phyloP scores from a whole-genome alignment of 495 filamentous ascomycete species.

The Podospora australis region DNA sequence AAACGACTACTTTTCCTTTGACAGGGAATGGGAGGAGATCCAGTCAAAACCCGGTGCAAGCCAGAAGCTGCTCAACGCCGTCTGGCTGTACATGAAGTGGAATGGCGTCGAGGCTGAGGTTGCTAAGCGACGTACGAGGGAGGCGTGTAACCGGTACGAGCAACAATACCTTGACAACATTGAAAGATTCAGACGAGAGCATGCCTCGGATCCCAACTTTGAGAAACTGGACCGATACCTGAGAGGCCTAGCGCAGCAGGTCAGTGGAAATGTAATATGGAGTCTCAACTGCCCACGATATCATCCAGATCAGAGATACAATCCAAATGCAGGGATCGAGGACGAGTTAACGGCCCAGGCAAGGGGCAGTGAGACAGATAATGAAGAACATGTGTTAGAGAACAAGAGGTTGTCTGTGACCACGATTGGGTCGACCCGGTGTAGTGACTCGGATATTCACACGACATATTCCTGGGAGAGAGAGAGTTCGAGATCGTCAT shows the following conservation, averaged over 20 bases:
- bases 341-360: neutral
- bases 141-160: neutral
- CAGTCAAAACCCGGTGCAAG: neutral
- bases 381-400: neutral
- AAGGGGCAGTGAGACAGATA: neutral
- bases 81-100: constrained; percentile 1
- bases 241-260: neutral
- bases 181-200: neutral
- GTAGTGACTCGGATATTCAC: neutral
- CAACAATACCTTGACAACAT: neutral
- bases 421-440: neutral
- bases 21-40: neutral
- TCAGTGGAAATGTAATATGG: constrained; percentile 2
- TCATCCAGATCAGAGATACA: neutral
- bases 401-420: neutral
- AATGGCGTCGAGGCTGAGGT: neutral
- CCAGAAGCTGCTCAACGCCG: neutral
- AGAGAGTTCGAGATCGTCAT: neutral
- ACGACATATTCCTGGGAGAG: neutral
- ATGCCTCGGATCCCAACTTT: neutral
- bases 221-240: neutral
- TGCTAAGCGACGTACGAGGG: neutral
- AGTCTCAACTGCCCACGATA: constrained; percentile 2
- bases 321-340: neutral
- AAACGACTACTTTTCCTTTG: constrained; percentile 3